Evolutionary conservation across 495 filamentous ascomycete species (phyloP).

Genomic region (Xylaria longipes): DNA sequence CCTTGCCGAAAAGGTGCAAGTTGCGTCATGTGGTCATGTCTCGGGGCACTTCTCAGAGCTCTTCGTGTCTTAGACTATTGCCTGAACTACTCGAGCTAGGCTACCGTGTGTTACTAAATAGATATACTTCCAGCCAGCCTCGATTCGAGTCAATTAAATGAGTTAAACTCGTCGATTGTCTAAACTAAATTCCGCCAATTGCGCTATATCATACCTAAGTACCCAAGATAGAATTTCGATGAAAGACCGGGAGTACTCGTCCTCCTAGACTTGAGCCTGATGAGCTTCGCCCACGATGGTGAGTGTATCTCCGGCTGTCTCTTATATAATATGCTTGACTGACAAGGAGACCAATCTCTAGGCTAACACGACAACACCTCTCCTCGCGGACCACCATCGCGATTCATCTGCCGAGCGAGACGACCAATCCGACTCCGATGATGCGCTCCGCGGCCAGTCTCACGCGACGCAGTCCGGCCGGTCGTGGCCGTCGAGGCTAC

Average conservation of each 20-base stretch:
- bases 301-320: background rate
- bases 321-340: background rate
- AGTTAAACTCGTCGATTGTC: background rate
- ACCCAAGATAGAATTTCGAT: background rate
- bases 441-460: constrained; percentile 34
- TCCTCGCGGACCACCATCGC: constrained; percentile 30
- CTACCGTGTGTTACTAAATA: constrained; percentile 3
- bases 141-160: background rate
- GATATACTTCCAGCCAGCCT: background rate
- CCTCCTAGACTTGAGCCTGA: background rate
- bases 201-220: background rate
- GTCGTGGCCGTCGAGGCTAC: constrained; percentile 37
- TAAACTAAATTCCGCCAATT: background rate
- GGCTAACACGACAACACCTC: constrained; percentile 38
- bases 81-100: background rate
- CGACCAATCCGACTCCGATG: constrained; percentile 28
- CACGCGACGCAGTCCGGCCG: constrained; percentile 31
- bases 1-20: background rate
- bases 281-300: constrained; percentile 10
- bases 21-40: constrained; percentile 15
- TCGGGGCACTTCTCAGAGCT: background rate
- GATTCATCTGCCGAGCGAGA: constrained; percentile 21
- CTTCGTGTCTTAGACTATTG: background rate
- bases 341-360: constrained; percentile 10
- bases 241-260: constrained; percentile 2